Base-by-base conservation (phyloP, 495 filamentous ascomycete genomes). In the Neurospora pannonica region DNA sequence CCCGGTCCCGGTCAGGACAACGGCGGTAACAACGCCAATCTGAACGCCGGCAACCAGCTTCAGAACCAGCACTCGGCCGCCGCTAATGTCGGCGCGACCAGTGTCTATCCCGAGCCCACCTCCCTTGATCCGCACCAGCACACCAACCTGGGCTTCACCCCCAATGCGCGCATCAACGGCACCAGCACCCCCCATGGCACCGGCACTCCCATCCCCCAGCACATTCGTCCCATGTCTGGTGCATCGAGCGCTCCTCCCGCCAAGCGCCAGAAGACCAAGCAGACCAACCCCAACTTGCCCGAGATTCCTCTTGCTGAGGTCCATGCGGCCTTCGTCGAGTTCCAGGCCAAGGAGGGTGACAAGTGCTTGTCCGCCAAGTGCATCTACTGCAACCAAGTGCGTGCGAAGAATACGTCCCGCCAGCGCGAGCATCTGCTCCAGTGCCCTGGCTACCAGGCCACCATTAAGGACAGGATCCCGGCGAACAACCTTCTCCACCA, bases 381-480 rank as follows among this genome's bases (percentile, higher is more conserved):
- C 72, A 73, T 42, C 2, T 77, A 78, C 71, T 81, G 80, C 76
- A 70, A 71, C 69, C 76, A 81, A 54, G 72, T 77, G 21, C 77
- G 80, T 0, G 80, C 80, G 1, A 81, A 81, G 72, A 81, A 81
- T 70, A 81, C 78, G 11, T 81, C 80, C 6, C 71, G 80, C 37
- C 80, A 81, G 74, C 74, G 80, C 11, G 80, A 81, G 46, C 80
- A 81, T 42, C 71, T 81, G 21, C 54, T 79, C 73, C 28, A 38
- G 4, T 81, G 80, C 70, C 42, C 75, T 24, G 78, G 74, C 4
- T 81, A 79, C 54, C 78, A 79, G 54, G 19, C 38, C 34, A 62
- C 77, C 28, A 73, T 81, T 46, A 77, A 77, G 70, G 78, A 80
- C 11, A 78, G 76, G 74, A 77, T 79, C 21, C 77, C 79, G 2